These are phyloP conservation scores for Chrysophaeum taylorii DNA, from an alignment of 352 stramenopile genomes.

Conservation along the genomic window DNA sequence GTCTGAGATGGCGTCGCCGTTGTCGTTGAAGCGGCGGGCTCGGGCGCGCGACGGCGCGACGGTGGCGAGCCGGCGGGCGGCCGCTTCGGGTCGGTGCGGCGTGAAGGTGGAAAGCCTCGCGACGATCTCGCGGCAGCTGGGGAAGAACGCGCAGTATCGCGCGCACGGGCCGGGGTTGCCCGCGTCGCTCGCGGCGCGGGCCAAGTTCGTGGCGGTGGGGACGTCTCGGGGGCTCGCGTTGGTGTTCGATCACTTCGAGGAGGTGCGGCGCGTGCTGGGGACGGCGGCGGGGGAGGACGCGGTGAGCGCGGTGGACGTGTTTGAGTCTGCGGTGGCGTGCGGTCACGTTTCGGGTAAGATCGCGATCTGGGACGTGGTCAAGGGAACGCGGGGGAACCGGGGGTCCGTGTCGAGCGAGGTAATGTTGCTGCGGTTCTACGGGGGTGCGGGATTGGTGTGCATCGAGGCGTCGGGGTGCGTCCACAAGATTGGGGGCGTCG, in stretches of 20 bases:
- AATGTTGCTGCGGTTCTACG: not conserved
- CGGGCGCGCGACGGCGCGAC: constrained; percentile 5
- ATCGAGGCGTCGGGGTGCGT: constrained; percentile 65
- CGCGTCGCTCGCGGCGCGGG: constrained; percentile 82
- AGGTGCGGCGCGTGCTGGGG: constrained; percentile 71
- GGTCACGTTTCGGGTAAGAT: constrained; percentile 81
- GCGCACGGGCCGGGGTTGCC: constrained; percentile 73
- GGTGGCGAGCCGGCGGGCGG: constrained; percentile 9
- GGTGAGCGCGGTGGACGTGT: constrained; percentile 53
- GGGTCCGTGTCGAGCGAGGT: constrained; percentile 32
- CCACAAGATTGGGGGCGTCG: constrained; percentile 77
- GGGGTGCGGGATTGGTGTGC: constrained; percentile 38
- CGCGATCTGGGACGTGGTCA: constrained; percentile 91
- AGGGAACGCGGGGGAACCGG: constrained; percentile 68
- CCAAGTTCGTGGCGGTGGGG: constrained; percentile 90
- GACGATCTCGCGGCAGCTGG: constrained; percentile 67
- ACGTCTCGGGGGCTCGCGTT: constrained; percentile 83
- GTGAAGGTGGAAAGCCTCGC: constrained; percentile 76
- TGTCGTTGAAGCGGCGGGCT: constrained; percentile 24
- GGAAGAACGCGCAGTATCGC: constrained; percentile 78
- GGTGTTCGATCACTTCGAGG: constrained; percentile 92
- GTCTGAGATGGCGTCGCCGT: constrained; percentile 27
- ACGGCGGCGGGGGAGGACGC: constrained; percentile 59
- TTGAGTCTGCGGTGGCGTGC: constrained; percentile 59
- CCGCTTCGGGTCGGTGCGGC: constrained; percentile 39